Conservation (phyloP, 306 rosid genomes). For the Vachellia pachyceras region DNA sequence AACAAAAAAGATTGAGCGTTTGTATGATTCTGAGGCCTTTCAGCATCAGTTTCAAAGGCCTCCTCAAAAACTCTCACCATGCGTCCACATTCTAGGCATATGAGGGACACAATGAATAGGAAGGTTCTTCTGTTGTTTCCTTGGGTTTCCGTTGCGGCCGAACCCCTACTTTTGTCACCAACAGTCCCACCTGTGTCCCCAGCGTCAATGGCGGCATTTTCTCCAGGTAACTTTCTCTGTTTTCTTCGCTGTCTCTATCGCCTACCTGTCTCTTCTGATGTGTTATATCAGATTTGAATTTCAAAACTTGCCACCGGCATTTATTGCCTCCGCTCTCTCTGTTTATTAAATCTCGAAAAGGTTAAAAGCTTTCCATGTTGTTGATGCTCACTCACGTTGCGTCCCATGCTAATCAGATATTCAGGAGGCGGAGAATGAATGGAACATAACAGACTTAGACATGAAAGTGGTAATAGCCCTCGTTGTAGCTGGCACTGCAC, state of each 20-base stretch:
- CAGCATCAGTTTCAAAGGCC: slow-evolving; percentile 8
- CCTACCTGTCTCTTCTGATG: slow-evolving; percentile 27
- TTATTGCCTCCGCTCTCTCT: slow-evolving; percentile 34
- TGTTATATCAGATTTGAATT: slow-evolving; percentile 49
- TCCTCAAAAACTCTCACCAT: slow-evolving; percentile 34
- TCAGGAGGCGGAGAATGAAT: slow-evolving; percentile 47
- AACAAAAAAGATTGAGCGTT: background rate
- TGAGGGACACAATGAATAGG: slow-evolving; percentile 46
- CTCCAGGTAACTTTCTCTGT: slow-evolving; percentile 61
- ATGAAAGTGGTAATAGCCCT: slow-evolving; percentile 64
- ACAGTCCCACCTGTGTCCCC: slow-evolving; percentile 51
- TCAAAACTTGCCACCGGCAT: slow-evolving; percentile 39
- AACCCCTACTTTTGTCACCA: slow-evolving; percentile 52
- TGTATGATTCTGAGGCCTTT: background rate
- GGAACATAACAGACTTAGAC: slow-evolving; percentile 52
- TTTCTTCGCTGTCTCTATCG: slow-evolving; percentile 33
- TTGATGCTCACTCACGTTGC: too few relatives aligned
- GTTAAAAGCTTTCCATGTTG: too few relatives aligned
- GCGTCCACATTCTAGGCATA: slow-evolving; percentile 10
- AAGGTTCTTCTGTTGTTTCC: slow-evolving; percentile 49
- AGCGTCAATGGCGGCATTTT: slow-evolving; percentile 59
- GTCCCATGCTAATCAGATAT: too few relatives aligned
- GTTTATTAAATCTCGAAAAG: too few relatives aligned
- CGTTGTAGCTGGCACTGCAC: slow-evolving; percentile 49
- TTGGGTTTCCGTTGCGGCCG: slow-evolving; percentile 46